Percentiles rank a stretch among this genome's conserved stretches.
Evolutionary conservation across 2,329 filamentous ascomycete genomes (phyloP).

Genomic region (Macrophomina pseudophaseolina): DNA sequence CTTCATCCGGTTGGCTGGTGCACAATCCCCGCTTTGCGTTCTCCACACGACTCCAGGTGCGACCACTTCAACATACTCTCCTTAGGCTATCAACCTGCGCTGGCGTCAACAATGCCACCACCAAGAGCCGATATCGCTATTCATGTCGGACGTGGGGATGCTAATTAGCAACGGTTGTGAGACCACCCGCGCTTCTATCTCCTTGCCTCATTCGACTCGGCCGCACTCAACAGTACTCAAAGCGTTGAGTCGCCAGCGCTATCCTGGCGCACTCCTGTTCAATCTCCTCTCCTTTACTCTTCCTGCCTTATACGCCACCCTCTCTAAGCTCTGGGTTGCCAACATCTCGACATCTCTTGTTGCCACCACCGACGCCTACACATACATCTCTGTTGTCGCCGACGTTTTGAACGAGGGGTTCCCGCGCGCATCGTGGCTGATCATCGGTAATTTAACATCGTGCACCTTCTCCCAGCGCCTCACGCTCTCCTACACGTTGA

Average conservation of each 20-base stretch:
- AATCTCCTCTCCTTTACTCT: conserved; percentile 68
- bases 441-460: conserved; percentile 69
- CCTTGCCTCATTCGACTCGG: conserved; percentile 29
- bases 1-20: background rate
- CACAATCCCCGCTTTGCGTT: background rate
- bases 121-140: background rate
- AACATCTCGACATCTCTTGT: conserved; percentile 66
- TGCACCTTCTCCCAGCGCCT: conserved; percentile 59
- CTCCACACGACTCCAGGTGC: too few relatives aligned
- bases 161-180: background rate
- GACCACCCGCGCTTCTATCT: conserved; percentile 32
- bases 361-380: conserved; percentile 69
- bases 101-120: background rate
- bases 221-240: conserved; percentile 16
- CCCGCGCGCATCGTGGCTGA: conserved; percentile 69
- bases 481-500: conserved; percentile 64
- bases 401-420: conserved; percentile 77
- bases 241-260: conserved; percentile 39
- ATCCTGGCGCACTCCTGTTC: conserved; percentile 64
- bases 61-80: background rate
- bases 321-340: conserved; percentile 74
- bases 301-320: conserved; percentile 69
- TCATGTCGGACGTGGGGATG: background rate
- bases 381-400: conserved; percentile 69
- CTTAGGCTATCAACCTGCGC: background rate